Evolutionary conservation across 2,329 filamentous ascomycete genomes (phyloP), one percentile per base, ranked within the genome.

Genomic region (Alternaria brassicicola): DNA sequence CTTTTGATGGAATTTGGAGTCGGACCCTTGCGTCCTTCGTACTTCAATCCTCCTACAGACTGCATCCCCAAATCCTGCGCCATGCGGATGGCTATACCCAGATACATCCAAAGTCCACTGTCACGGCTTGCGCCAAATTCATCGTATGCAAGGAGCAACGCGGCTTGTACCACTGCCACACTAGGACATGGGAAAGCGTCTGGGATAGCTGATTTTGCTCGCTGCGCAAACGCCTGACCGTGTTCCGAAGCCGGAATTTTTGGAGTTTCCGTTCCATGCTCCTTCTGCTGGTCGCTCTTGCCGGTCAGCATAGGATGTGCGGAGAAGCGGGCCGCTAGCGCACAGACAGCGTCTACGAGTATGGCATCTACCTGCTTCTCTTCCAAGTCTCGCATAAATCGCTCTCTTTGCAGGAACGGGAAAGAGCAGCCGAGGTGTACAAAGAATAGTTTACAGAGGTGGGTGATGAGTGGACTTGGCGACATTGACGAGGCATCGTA

Each of bases 31-130:
- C 79, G 80, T 13, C 85, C 85, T 59, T 82, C 83, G 53, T 85
- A 83, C 58, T 80, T 83, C 38, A 96, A 83, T 0, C 92, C 92
- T 63, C 93, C 89, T 15, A 90, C 83, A 63, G 93, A 96, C 66
- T 94, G 91, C 63, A 96, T 82, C 0, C 93, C 92, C 9, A 96
- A 78, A 70, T 93, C 89, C 59, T 91, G 86, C 0, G 89, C 89
- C 87, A 93, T 90, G 4, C 92, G 88, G 59, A 96, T 96, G 0
- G 92, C 89, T 50, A 94, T 88, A 0, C 92, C 93, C 1, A 96
- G 82, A 71, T 96, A 96, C 92, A 96, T 96, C 92, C 93, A 97
- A 6, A 97, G 78, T 0, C 92, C 91, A 73, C 92, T 96, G 70
- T 96, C 93, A 67, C 93, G 91, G 64, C 92, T 91, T 10, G 91